Evolutionary conservation across 495 filamentous ascomycete genomes (phyloP), one percentile per base, ranked within the genome.

Genomic region (Trichoderma gamsii): DNA sequence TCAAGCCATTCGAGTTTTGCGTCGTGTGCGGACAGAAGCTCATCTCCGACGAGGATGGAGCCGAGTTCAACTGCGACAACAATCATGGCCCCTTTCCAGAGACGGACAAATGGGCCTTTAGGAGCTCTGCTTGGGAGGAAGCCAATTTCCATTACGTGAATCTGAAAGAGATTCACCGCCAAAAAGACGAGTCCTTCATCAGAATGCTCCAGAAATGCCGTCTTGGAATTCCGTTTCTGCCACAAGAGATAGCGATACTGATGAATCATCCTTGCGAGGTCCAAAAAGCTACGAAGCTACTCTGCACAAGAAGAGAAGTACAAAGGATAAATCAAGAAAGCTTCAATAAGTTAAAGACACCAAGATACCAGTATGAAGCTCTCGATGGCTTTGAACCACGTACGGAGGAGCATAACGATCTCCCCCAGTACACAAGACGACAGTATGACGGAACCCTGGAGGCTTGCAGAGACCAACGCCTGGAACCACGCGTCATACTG

Each of bases 1-100:
- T 99, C 13, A 92, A 90, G 29, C 93, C 95, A 7, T 84, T 83
- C 86, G 32, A 91, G 85, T 71, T 95, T 90, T 81, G 89, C 86
- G 41, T 97, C 88, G 66, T 84, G 85, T 79, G 94, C 86, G 69
- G 87, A 76, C 44, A 89, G 82, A 16, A 93, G 84, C 90, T 90
- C 77, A 69, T 88, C 84, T 72, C 89, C 86, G 71, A 90, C 85
- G 8, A 90, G 87, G 79, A 87, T 86, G 25, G 78, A 90, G 88
- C 73, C 85, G 91, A 74, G 85, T 90, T 71, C 82, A 79, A 81
- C 71, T 77, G 81, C 73, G n/a, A 18, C 4, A 68, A 69, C 16
- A 71, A 69, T 43, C 66, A 70, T 16, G 66, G 65, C 52, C 64
- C 70, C 70, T 86, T 73, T 67, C 66, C 64, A 52, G 75, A 78